These are phyloP conservation scores for Suhomyces yuchorum DNA, from an alignment of 1,139 yeast genomes.

Conservation along the genomic window DNA sequence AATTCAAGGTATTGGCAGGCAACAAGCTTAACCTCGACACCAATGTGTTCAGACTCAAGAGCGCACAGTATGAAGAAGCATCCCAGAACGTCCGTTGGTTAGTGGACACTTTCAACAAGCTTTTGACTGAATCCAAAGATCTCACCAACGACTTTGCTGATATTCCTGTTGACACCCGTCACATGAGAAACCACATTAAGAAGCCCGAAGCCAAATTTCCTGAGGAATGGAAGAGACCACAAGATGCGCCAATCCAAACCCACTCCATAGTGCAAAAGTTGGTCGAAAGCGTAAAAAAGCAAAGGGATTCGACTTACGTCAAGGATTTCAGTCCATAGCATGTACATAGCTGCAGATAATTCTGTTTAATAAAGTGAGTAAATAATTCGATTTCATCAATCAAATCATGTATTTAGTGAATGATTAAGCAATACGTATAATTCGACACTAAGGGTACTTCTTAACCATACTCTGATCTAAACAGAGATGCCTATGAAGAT, in stretches of 20 bases:
- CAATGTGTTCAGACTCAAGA: slow-evolving; percentile 62
- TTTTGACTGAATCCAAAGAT: slow-evolving; percentile 69
- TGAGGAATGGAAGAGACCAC: slow-evolving; percentile 80
- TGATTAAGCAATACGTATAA: too few relatives aligned
- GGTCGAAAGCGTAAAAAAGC: slow-evolving; percentile 36
- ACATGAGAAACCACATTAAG: slow-evolving; percentile 50
- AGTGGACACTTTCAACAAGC: slow-evolving; percentile 60
- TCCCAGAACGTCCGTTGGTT: slow-evolving; percentile 83
- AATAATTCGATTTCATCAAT: too few relatives aligned
- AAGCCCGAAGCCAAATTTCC: slow-evolving; percentile 58
- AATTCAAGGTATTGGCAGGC: slow-evolving; percentile 78
- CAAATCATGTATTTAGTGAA: too few relatives aligned
- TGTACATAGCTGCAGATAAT: slow-evolving; percentile 1
- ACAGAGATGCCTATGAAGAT: too few relatives aligned
- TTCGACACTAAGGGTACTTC: too few relatives aligned
- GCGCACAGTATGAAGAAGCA: slow-evolving; percentile 68
- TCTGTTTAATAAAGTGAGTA: background rate
- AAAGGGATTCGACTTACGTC: slow-evolving; percentile 38
- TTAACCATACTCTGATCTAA: too few relatives aligned
- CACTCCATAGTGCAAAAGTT: slow-evolving; percentile 36
- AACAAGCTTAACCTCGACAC: slow-evolving; percentile 68
- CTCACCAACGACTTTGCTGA: slow-evolving; percentile 64
- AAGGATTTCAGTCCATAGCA: slow-evolving; percentile 28
- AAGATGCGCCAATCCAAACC: slow-evolving; percentile 55
- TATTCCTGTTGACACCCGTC: slow-evolving; percentile 82